Base-by-base conservation (phyloP, 2,329 filamentous ascomycete genomes). In the Aspergillus cejpii region DNA sequence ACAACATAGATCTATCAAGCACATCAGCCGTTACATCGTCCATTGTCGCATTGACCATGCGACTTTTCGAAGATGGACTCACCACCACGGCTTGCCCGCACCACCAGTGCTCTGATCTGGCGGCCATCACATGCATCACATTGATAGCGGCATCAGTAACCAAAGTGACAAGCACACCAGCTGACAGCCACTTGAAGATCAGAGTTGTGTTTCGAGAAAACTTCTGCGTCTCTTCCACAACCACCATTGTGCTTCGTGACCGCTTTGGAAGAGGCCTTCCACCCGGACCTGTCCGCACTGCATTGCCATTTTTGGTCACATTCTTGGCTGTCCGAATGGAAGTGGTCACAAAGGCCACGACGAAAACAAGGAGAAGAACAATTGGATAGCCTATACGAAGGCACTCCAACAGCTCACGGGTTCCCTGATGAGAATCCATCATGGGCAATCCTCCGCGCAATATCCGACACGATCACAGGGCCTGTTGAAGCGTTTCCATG, bases 251-350 rank as follows among this genome's bases (percentile, higher is more conserved):
- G 62, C 62, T 76, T 64, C 68, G 61, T 46, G 65, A 73, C 69
- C 73, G 80, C 62, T 81, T 85, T 48, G 88, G 89, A 43, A 96
- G 73, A 26, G 88, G 88, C 65, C 94, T 90, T 54, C 90, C 91
- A 44, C 87, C 90, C 1, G 90, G 89, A n/a, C 90, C 90, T 42
- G 76, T 81, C 53, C 78, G 67, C 24, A 66, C 73, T 17, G 74
- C 76, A 48, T 69, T 64, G 33, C 68, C 62, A 56, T 72, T 64
- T 37, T 70, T 64, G 50, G 66, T 65, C 50, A 72, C 69, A 54
- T 70, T 70, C 52, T 64, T 74, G 29, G 77, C 73, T 15, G 74
- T 70, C 48, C 75, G 60, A 51, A 85, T 75, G 56, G 80, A 82
- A 62, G 77, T 78, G 53, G 71, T 60, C 44, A 82, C 74, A 60